These are phyloP conservation scores for Zygotorulaspora danielsina DNA, from an alignment of 805 yeast genomes.

Conservation along the genomic window DNA sequence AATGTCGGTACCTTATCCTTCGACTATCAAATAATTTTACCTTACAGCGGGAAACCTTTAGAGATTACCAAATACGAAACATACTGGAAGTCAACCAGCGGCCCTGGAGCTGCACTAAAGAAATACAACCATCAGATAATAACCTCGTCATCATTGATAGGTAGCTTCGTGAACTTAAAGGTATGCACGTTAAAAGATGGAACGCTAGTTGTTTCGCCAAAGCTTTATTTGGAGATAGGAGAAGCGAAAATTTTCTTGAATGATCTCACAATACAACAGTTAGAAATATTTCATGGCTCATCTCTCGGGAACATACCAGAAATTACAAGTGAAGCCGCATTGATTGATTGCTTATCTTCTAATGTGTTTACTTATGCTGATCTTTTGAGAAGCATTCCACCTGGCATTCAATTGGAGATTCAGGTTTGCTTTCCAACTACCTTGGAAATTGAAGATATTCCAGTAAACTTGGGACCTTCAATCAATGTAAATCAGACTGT, in stretches of 20 bases:
- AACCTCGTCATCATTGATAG: conserved; percentile 85
- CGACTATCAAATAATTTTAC: conserved; percentile 77
- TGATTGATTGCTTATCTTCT: conserved; percentile 30
- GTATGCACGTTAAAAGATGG: conserved; percentile 77
- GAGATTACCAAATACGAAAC: conserved; percentile 93
- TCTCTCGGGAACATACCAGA: conserved; percentile 22
- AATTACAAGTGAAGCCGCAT: conserved; percentile 25
- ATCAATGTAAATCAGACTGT: conserved; percentile 66
- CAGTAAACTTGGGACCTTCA: conserved; percentile 41
- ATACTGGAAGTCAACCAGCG: conserved; percentile 90
- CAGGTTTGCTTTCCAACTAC: conserved; percentile 74
- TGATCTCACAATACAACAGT: conserved; percentile 42
- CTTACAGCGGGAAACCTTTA: conserved; percentile 77
- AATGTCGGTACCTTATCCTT: conserved; percentile 78
- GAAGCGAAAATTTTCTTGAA: conserved; percentile 56
- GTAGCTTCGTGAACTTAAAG: conserved; percentile 66
- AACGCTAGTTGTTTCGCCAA: conserved; percentile 77
- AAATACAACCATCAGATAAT: conserved; percentile 46
- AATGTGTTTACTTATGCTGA: conserved; percentile 57
- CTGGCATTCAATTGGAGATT: conserved; percentile 60
- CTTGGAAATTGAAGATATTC: conserved; percentile 41
- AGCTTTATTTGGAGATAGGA: conserved; percentile 48
- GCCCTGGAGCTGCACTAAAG: conserved; percentile 33
- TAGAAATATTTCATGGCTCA: conserved; percentile 33
- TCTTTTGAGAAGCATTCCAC: conserved; percentile 53